Percentiles rank a stretch among this genome's conserved stretches.
These are phyloP conservation scores for Bullera alba DNA, from an alignment of 768 basidiomycete species.

Conservation along the genomic window DNA sequence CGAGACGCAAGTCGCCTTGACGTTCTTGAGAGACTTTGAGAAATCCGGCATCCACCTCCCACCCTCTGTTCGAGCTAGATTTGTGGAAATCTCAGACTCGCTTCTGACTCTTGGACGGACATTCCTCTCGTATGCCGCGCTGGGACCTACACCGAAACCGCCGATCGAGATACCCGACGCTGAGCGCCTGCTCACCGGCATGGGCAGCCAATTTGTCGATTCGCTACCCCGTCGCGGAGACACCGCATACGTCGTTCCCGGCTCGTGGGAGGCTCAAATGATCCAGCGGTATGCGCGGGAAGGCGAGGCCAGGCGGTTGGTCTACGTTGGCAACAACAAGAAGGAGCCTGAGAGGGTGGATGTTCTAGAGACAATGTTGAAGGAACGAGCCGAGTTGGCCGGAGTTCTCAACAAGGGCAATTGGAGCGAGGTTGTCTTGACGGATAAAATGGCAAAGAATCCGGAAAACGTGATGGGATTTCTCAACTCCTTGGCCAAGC, in stretches of 20 bases:
- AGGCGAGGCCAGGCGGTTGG: conserved; percentile 69
- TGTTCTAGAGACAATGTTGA: conserved; percentile 67
- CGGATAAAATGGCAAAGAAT: conserved; percentile 94
- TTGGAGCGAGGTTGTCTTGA: conserved; percentile 77
- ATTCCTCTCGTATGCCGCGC: conserved; percentile 53
- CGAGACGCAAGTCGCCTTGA: conserved; percentile 59
- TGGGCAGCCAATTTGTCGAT: conserved; percentile 42
- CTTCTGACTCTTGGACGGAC: conserved; percentile 79
- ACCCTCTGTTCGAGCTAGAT: conserved; percentile 64
- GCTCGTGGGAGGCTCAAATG: conserved; percentile 84
- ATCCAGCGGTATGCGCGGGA: conserved; percentile 81
- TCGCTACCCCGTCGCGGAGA: conserved; percentile 24
- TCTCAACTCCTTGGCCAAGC: conserved; percentile 68
- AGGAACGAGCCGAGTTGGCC: conserved; percentile 73
- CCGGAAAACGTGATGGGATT: conserved; percentile 87
- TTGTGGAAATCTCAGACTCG: conserved; percentile 82
- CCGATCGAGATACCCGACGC: conserved; percentile 42
- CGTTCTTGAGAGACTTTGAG: conserved; percentile 95
- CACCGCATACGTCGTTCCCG: conserved; percentile 62
- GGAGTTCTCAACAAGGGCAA: conserved; percentile 74
- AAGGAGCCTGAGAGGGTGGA: conserved; percentile 65
- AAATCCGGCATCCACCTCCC: conserved; percentile 91
- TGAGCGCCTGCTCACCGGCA: conserved; percentile 31
- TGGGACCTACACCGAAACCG: conserved; percentile 20
- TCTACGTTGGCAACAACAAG: conserved; percentile 73